Evolutionary conservation across 768 basidiomycete genomes (phyloP).

Genomic region (Tubosaeta sp.): DNA sequence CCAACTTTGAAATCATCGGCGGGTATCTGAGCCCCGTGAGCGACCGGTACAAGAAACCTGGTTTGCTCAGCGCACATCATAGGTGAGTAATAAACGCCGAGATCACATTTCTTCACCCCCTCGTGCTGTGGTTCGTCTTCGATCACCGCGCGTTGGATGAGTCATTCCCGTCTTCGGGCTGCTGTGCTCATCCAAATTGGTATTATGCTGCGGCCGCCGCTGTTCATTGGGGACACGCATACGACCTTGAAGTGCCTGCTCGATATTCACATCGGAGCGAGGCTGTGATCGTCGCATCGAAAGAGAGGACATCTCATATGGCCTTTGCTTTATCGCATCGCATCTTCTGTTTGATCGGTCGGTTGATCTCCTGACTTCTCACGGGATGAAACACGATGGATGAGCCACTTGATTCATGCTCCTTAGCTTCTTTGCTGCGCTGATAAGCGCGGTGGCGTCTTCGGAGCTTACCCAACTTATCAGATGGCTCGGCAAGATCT

Average conservation of each 20-base stretch:
- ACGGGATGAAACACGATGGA: constrained; percentile 7
- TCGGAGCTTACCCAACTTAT: constrained; percentile 9
- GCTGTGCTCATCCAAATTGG: constrained; percentile 8
- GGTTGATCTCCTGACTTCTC: constrained; percentile 5
- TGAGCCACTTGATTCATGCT: constrained; percentile 10
- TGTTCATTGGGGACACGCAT: constrained; percentile 6
- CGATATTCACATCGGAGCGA: constrained; percentile 1
- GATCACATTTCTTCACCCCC: neutral
- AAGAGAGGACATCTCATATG: constrained; percentile 12
- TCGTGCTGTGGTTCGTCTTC: neutral
- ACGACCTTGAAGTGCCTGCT: constrained; percentile 2
- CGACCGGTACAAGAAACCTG: constrained; percentile 95
- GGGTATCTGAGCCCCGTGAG: constrained; percentile 96
- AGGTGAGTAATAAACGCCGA: constrained; percentile 54
- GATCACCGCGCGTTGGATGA: neutral
- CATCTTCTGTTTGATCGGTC: constrained; percentile 7
- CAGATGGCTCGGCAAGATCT: constrained; percentile 7
- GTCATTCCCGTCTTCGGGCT: neutral
- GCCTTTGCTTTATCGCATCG: constrained; percentile 6
- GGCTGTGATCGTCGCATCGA: constrained; percentile 3
- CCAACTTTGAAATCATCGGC: constrained; percentile 89
- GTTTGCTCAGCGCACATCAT: constrained; percentile 81
- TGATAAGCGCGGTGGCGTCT: constrained; percentile 10
- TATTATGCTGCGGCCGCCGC: constrained; percentile 14
- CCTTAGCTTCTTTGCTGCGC: constrained; percentile 7